Evolutionary conservation across 345 rosid genomes (phyloP).

Genomic region (Alliaria petiolata): DNA sequence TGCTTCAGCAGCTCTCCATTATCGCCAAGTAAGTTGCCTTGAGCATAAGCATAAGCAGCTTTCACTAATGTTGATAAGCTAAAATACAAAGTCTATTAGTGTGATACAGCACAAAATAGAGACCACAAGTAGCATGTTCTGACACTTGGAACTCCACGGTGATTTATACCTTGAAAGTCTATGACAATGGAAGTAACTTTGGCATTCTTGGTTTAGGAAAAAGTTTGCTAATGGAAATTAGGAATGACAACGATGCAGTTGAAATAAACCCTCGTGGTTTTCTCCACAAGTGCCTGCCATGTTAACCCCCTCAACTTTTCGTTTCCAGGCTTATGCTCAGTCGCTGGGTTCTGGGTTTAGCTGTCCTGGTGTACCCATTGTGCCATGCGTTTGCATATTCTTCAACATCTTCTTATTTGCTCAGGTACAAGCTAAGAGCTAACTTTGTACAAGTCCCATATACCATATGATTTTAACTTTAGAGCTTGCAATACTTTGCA

Average conservation of each 20-base stretch:
- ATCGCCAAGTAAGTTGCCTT: constrained; percentile 58
- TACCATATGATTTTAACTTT: constrained; percentile 9
- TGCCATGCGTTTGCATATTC: constrained; percentile 81
- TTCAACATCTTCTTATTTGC: constrained; percentile 93
- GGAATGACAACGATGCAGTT: neutral
- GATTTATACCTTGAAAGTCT: constrained; percentile 1
- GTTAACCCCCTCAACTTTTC: neutral
- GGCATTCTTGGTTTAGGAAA: neutral
- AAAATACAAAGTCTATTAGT: neutral
- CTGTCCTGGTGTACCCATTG: constrained; percentile 84
- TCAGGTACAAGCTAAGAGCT: constrained; percentile 50
- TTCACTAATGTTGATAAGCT: neutral
- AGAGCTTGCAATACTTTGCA: constrained; percentile 31
- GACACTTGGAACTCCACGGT: constrained; percentile 11
- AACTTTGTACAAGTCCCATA: neutral
- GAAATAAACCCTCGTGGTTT: neutral
- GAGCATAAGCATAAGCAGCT: constrained; percentile 10
- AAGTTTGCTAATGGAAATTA: neutral
- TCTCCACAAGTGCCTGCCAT: constrained; percentile 1
- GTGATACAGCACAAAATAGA: neutral
- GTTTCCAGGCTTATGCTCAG: constrained; percentile 52
- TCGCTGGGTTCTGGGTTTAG: constrained; percentile 73
- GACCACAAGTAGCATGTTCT: neutral
- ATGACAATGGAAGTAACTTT: neutral
- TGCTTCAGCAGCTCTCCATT: constrained; percentile 56